These are phyloP conservation scores for Leucosporidium scottii DNA, from an alignment of 768 basidiomycete species.

Conservation along the genomic window DNA sequence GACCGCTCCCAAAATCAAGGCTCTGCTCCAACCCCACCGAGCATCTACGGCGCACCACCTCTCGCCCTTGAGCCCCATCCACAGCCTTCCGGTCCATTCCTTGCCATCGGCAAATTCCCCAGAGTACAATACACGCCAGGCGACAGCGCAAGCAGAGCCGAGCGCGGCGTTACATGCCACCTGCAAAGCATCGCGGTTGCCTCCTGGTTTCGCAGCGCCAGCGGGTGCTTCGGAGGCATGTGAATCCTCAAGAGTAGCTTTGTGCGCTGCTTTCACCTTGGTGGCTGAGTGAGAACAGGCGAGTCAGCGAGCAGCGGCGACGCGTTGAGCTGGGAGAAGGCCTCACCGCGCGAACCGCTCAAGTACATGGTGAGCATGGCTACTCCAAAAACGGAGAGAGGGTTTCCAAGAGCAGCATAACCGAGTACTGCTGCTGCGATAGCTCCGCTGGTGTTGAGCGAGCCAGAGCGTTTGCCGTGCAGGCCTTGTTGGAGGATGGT, in stretches of 20 bases:
- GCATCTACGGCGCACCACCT: slow-evolving; percentile 18
- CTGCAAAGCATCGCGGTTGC: slow-evolving; percentile 70
- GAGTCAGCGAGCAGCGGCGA: not conserved
- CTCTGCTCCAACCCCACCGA: slow-evolving; percentile 4
- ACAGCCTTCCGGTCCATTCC: not conserved
- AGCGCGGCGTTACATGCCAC: slow-evolving; percentile 66
- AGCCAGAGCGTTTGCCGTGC: slow-evolving; percentile 59
- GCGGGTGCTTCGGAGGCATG: slow-evolving; percentile 49
- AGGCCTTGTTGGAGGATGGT: not conserved
- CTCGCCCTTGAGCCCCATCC: not conserved
- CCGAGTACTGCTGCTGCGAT: slow-evolving; percentile 69
- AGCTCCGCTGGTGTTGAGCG: slow-evolving; percentile 70
- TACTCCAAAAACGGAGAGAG: slow-evolving; percentile 57
- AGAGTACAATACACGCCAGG: slow-evolving; percentile 49
- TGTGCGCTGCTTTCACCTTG: slow-evolving; percentile 53
- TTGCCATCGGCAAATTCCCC: slow-evolving; percentile 1
- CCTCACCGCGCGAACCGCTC: slow-evolving; percentile 45
- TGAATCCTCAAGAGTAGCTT: slow-evolving; percentile 63
- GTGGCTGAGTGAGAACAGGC: not conserved
- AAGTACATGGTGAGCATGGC: slow-evolving; percentile 72
- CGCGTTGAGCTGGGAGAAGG: not conserved
- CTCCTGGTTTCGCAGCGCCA: slow-evolving; percentile 48
- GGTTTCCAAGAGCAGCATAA: slow-evolving; percentile 62
- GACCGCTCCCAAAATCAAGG: slow-evolving; percentile 13
- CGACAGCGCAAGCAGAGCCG: slow-evolving; percentile 53